A percentile compares a stretch with the other conserved stretches of the same genome.
Conservation (phyloP, 495 filamentous ascomycete genomes). For the Aspergillus nanangensis region DNA sequence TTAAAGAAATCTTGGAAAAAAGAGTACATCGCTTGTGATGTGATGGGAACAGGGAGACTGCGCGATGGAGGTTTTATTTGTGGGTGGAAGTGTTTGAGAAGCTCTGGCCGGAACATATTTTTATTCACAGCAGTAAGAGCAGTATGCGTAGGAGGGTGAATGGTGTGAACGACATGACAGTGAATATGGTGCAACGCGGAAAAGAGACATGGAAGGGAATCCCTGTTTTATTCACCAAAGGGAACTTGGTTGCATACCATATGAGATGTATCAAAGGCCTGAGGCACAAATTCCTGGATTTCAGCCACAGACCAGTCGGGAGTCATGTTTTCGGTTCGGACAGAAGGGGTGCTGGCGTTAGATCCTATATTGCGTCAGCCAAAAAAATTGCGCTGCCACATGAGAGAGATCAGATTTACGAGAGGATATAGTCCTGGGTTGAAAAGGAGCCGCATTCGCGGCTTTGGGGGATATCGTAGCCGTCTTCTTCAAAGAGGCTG, state of each 20-base stretch:
- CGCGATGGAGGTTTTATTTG: too few species aligned
- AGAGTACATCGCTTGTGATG: too few species aligned
- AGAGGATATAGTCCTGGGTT: constrained; percentile 53
- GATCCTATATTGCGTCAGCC: constrained; percentile 36
- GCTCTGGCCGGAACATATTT: too few species aligned
- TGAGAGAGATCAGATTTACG: constrained; percentile 24
- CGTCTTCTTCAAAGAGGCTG: constrained; percentile 50
- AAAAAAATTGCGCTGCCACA: neutral
- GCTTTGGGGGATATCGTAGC: constrained; percentile 78
- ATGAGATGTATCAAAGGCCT: constrained; percentile 61
- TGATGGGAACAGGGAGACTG: too few species aligned
- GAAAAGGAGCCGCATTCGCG: constrained; percentile 88
- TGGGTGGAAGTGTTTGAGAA: too few species aligned
- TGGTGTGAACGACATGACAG: too few species aligned
- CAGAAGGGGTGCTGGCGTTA: constrained; percentile 44
- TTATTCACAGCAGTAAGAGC: too few species aligned
- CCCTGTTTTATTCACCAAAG: constrained; percentile 1
- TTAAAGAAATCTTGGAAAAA: too few species aligned
- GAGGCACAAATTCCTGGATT: constrained; percentile 78
- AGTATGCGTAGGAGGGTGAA: too few species aligned
- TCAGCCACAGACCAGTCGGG: constrained; percentile 56
- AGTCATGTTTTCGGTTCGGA: constrained; percentile 43
- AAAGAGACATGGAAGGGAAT: too few species aligned
- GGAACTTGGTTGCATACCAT: constrained; percentile 55
- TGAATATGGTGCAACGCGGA: too few species aligned